Conservation (phyloP, 2,329 filamentous ascomycete genomes). For the Acarospora socialis region DNA sequence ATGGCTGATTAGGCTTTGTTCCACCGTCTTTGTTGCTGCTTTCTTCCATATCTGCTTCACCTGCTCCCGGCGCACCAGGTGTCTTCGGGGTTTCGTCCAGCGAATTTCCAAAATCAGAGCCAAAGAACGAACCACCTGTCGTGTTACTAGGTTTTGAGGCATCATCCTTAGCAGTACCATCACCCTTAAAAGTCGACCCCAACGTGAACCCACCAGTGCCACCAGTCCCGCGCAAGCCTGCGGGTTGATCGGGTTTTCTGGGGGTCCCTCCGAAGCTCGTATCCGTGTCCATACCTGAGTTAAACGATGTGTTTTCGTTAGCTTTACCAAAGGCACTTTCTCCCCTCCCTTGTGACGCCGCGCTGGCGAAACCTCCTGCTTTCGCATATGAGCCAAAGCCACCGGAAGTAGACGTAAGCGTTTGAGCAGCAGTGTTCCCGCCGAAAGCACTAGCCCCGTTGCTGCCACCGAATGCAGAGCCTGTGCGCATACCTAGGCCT, state of each 20-base stretch:
- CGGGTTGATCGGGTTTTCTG: conserved; percentile 16
- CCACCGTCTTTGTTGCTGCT: conserved; percentile 8
- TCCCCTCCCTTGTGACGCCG: conserved; percentile 9
- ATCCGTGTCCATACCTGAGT: conserved; percentile 8
- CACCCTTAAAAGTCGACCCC: conserved; percentile 31
- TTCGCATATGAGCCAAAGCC: conserved; percentile 20
- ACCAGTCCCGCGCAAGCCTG: conserved; percentile 19
- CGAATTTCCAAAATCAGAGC: conserved; percentile 26
- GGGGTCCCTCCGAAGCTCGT: conserved; percentile 7
- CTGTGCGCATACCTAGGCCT: conserved; percentile 1
- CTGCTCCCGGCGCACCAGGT: conserved; percentile 13
- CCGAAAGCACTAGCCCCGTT: conserved; percentile 12
- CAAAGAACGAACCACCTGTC: conserved; percentile 25
- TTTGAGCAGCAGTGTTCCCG: conserved; percentile 6
- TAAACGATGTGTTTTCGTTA: conserved; percentile 17
- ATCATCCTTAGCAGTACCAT: conserved; percentile 27
- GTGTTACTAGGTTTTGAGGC: conserved; percentile 24
- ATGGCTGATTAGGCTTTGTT: conserved; percentile 9
- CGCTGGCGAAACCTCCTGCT: conserved; percentile 14
- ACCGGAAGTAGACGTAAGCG: conserved; percentile 4
- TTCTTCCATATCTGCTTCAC: conserved; percentile 18
- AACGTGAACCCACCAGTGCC: conserved; percentile 25
- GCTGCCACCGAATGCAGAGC: conserved; percentile 20
- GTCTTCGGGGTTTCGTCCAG: conserved; percentile 17
- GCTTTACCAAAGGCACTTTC: conserved; percentile 19